These are phyloP conservation scores for Aschersonia sp. DNA, from an alignment of 2,329 filamentous ascomycete genomes.

Conservation along the genomic window DNA sequence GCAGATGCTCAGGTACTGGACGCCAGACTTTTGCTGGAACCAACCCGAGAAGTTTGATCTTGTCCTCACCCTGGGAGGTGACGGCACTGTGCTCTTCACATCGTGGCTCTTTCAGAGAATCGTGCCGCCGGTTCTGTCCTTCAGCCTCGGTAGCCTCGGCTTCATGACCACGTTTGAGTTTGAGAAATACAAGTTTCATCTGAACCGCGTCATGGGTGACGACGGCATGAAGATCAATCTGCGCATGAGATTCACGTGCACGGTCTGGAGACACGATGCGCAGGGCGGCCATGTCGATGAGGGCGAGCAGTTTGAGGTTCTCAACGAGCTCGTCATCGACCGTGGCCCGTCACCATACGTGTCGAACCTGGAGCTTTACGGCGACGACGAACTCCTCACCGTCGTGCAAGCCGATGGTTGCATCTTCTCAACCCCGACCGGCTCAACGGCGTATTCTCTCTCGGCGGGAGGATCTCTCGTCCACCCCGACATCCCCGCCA, in stretches of 20 bases:
- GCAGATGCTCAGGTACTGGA: constrained; percentile 88
- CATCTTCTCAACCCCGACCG: constrained; percentile 94
- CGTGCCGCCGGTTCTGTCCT: constrained; percentile 72
- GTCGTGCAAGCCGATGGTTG: constrained; percentile 94
- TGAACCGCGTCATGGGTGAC: constrained; percentile 84
- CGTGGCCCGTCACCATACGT: constrained; percentile 93
- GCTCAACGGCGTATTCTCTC: constrained; percentile 87
- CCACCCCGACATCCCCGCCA: constrained; percentile 91
- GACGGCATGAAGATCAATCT: constrained; percentile 94
- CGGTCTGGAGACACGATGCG: constrained; percentile 65
- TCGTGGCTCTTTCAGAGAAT: constrained; percentile 87
- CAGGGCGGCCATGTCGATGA: constrained; percentile 57
- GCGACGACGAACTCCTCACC: constrained; percentile 86
- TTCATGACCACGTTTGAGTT: constrained; percentile 85
- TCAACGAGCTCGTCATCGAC: constrained; percentile 97
- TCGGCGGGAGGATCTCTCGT: constrained; percentile 92
- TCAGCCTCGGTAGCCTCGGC: constrained; percentile 72
- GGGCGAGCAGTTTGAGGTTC: constrained; percentile 90
- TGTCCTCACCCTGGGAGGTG: constrained; percentile 74
- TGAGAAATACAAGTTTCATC: constrained; percentile 70
- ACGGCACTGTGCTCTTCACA: constrained; percentile 77
- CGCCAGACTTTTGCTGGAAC: constrained; percentile 86
- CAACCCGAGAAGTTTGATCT: constrained; percentile 91
- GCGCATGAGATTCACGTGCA: constrained; percentile 98
- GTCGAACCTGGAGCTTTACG: constrained; percentile 90